Evolutionary conservation across 768 basidiomycete species (phyloP), one percentile per base, ranked within the genome.

Genomic region (Psilocybe cyanescens): DNA sequence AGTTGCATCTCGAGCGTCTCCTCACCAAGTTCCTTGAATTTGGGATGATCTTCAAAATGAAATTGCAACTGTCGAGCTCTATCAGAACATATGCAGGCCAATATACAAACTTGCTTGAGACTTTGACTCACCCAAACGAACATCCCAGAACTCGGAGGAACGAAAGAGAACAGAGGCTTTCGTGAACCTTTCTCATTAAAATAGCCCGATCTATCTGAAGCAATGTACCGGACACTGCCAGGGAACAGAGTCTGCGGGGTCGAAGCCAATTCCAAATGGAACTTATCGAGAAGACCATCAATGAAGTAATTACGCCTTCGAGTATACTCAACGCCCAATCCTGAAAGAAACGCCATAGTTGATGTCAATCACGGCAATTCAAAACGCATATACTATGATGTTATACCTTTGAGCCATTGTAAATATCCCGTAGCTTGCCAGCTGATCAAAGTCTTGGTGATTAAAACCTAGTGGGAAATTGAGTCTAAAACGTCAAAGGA

Each of bases 111-210:
- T 14, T 29, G 71, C 5, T 29, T 30, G 28, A 37, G 12, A 35
- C 80, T 55, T 68, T n/a, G 12, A 35, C 80, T 55, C 68, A 86
- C 86, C 88, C 88, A 90, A 33, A 88, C 64, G 73, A 92, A 94
- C 93, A 94, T 95, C 7, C 93, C 93, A n/a, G 89, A 82, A 1
- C 83, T 82, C 0, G 92, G 92, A 11, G 91, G 89, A 1, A 91
- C 83, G 69, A 93, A 89, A 50, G 84, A 86, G 64, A 93, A 83
- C 61, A 89, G 41, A 16, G 58, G 58, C 35, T 52, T 58, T 24
- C 55, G 51, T 8, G 55, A 58, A 41, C 55, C 53, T 60, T 71
- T 68, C 50, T 67, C 58, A 48, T 57, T 55, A 35, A 55, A 33
- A 49, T 58, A 55, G 12, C 30, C 44, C 8, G 47, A 72, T 70